Percentiles rank a stretch among this genome's conserved stretches.
phyloP scores from a whole-genome alignment of 2,329 filamentous ascomycete genomes.

The Seiridium unicorne region DNA sequence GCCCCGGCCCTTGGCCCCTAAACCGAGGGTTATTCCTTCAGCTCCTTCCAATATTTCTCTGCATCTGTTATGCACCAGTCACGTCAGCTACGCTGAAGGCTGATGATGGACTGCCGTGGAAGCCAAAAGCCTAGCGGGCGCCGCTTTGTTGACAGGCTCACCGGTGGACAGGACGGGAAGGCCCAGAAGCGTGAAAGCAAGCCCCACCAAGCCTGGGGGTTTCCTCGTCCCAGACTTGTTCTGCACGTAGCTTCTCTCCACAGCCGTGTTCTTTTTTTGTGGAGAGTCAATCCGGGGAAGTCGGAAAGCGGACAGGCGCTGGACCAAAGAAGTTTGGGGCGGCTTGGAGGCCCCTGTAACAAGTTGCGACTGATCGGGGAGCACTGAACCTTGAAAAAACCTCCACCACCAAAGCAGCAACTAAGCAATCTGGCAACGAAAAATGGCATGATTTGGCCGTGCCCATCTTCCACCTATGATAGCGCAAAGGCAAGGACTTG shows the following conservation, averaged over 20 bases:
- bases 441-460: too few species aligned
- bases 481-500: too few species aligned
- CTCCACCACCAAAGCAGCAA: too few species aligned
- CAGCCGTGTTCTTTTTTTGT: neutral
- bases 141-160: neutral
- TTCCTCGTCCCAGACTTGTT: neutral
- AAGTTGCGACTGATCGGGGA: too few species aligned
- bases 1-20: neutral
- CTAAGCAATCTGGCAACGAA: too few species aligned
- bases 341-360: too few species aligned
- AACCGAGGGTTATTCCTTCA: neutral
- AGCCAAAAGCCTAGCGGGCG: neutral
- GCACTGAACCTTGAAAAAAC: too few species aligned
- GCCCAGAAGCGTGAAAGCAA: neutral
- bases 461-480: too few species aligned
- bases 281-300: constrained; percentile 1
- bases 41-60: neutral
- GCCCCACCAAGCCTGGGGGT: neutral
- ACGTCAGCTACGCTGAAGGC: neutral
- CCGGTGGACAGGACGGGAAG: neutral
- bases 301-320: neutral
- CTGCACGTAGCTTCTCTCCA: neutral
- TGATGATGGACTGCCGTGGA: neutral
- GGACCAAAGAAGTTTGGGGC: too few species aligned
- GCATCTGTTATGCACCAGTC: neutral